Evolutionary conservation across 345 rosid genomes (phyloP), one percentile per base, ranked within the genome.

Genomic region (Linum tenue): DNA sequence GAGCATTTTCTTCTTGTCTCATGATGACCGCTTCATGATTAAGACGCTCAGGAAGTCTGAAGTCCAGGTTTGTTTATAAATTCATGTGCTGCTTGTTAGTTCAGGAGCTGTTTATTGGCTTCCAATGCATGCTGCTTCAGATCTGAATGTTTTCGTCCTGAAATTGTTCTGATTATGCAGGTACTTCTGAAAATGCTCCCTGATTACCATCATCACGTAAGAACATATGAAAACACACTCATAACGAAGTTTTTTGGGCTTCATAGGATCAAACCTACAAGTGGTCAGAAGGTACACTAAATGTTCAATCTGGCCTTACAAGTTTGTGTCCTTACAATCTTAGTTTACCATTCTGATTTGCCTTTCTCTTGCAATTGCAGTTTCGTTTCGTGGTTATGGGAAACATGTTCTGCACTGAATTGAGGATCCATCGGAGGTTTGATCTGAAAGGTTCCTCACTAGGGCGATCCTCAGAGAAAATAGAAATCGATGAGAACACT

Each of bases 321-420:
- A 22, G 31, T 22, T 22, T 22, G 31, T 22, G 31, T 22, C 31
- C 31, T 22, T 22, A 22, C 31, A 22, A 22, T 22, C 31, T 22
- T 22, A 22, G 31, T 22, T 22, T 22, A 22, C 31, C 31, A 22
- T 22, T 22, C 80, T 75, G 56, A 41, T 64, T 57, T 55, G 55
- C 64, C 53, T 48, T 9, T 58, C 50, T 62, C 59, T 56, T 76
- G 59, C 55, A 48, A 39, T 73, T 62, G 82, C 92, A 94, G 97
- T 94, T 94, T 72, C 92, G 97, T 40, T 94, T 90, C 72, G 99
- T 94, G 67, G 97, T 94, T 81, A 94, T 94, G 99, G 97, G 99
- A 62, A 94, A 94, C 67, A 86, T 94, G 99, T 90, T 94, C 90
- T 94, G 90, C 83, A 94, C 97, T 60, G 99, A 90, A 78, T 69